Evolutionary conservation across 176 grass and related monocot genomes (phyloP), one percentile per base, ranked within the genome.

Genomic region (Carex parvula): DNA sequence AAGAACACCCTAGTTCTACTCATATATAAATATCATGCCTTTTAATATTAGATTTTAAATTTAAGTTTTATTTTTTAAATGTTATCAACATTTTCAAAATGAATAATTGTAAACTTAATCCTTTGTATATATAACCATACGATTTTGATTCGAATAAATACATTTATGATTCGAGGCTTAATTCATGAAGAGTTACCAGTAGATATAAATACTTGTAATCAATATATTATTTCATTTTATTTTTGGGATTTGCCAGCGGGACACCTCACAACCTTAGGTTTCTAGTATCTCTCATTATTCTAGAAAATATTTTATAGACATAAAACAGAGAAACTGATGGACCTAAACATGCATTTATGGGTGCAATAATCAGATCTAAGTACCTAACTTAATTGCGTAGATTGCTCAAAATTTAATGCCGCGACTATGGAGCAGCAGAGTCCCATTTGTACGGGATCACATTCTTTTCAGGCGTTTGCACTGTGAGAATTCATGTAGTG

Each of bases 361-460:
- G 44, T 20, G 5, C 4, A 75, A 53, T 30, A 75, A 75, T 75
- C 46, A 54, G 3, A 75, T 54, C 71, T 30, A 26, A 7, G 32
- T 73, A 22, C 10, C n/a, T 46, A 73, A 73, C 70, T 20, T 75
- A 75, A 18, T 53, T 75, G 71, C 44, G 21, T 29, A 4, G 21
- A 73, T 46, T 24, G 70, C 70, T 50, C 41, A 24, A 73, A 65
- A 73, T 50, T 73, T 50, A 73, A 50, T 73, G 70, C 42, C 39
- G 13, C 4, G 41, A 48, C 70, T 50, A 50, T 46, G 42, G 39
- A 42, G 39, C 8, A 42, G 18, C 69, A 20, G n/a, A 50, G 1
- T 73, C n/a, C n/a, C 24, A 13, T 46, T 73, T 50, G 33, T 50
- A 73, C 42, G n/a, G n/a, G 2, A 72, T 21, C 42, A 21, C 41